Evolutionary conservation across 1,284 basidiomycete genomes (phyloP), one percentile per base, ranked within the genome.

Genomic region (Microbotryum saponariae): DNA sequence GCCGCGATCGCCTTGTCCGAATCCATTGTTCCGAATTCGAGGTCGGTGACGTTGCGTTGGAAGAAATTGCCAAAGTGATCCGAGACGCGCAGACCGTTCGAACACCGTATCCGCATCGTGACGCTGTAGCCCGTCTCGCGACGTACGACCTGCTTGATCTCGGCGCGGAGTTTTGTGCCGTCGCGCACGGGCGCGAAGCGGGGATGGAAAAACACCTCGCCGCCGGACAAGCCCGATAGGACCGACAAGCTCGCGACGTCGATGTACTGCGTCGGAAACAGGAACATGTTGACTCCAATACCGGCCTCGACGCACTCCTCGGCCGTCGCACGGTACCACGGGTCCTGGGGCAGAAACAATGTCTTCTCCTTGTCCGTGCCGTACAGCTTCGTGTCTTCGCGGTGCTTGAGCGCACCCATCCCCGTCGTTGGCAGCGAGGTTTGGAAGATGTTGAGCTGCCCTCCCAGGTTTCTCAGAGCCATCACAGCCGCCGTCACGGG

Each of bases 171-270:
- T 18, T 84, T 80, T 23, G 79, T 73, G 10, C 81, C 81, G 74
- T 97, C 91, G 51, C 87, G 82, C 3, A 78, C 77, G 1, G 84
- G 81, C 61, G 87, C 82, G 75, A 93, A 98, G 44, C 89, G 83
- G 8, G 96, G 94, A 73, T 96, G 89, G 79, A 89, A 96, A 77
- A 87, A 93, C 1, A 94, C 73, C 63, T 96, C 91, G 21, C 96
- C 96, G n/a, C 96, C 96, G 1, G 91, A 92, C 20, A 85, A 74
- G 0, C 83, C 84, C 0, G 87, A 76, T 7, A 92, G 80, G 2
- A 82, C 77, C 44, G 85, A 88, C 61, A 99, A 84, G 1, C 88
- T 89, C 1, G 87, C 94, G 1, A 97, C 79, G 75, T 98, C 94
- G 68, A 91, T 86, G 70, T 85, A 87, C 74, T 85, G 84, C 63